These are phyloP conservation scores for Fusarium nygamai DNA, from an alignment of 2,329 filamentous ascomycete species.

Conservation along the genomic window DNA sequence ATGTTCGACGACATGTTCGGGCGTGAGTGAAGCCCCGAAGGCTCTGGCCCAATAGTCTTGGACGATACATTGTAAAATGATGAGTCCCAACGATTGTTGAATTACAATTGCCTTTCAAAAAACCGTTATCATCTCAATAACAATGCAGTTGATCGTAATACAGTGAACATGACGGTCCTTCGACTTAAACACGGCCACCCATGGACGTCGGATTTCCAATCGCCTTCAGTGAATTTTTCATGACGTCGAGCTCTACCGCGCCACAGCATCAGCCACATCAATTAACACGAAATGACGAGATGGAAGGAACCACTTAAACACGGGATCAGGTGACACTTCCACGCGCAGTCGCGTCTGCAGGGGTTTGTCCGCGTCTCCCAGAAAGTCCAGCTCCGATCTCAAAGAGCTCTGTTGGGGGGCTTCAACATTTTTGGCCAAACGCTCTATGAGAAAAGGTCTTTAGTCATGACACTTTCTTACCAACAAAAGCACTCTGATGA, in stretches of 20 bases:
- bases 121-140: background rate
- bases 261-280: conserved; percentile 32
- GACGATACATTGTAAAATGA: conserved; percentile 51
- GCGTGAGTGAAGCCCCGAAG: conserved; percentile 49
- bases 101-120: background rate
- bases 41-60: conserved; percentile 50
- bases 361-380: conserved; percentile 52
- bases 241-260: conserved; percentile 39
- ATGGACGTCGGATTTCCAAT: conserved; percentile 41
- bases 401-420: conserved; percentile 2
- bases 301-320: conserved; percentile 24
- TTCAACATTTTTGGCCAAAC: background rate
- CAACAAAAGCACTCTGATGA: conserved; percentile 52
- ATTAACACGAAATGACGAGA: conserved; percentile 4
- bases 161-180: conserved; percentile 18
- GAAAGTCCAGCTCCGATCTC: conserved; percentile 7
- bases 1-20: conserved; percentile 50
- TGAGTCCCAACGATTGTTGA: background rate
- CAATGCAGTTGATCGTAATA: conserved; percentile 9
- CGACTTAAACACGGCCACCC: conserved; percentile 36
- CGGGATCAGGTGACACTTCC: conserved; percentile 54
- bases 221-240: conserved; percentile 35
- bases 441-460: background rate
- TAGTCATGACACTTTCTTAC: conserved; percentile 17
- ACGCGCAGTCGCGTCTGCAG: conserved; percentile 49